Evolutionary conservation across 108 stramenopile species (phyloP).

Genomic region (Mediolabrus comicus): DNA sequence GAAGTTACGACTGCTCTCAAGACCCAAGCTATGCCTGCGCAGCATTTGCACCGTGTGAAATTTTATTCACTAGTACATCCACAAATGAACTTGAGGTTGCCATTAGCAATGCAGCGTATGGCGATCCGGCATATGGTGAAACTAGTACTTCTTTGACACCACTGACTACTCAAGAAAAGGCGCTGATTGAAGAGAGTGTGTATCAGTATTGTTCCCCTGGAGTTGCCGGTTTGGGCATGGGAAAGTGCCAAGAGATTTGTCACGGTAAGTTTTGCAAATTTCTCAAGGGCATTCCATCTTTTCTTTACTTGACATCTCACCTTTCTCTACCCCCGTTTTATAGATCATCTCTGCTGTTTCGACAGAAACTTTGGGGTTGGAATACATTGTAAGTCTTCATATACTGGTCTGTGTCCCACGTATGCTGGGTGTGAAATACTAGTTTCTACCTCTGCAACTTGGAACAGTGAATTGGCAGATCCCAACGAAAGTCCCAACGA

Average conservation of each 20-base stretch:
- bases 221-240: not conserved
- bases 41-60: not conserved
- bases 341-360: not conserved
- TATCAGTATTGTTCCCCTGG: not conserved
- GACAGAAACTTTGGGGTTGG: not conserved
- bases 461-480: not conserved
- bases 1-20: not conserved
- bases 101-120: too few species aligned
- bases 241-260: not conserved
- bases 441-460: not conserved
- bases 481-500: not conserved
- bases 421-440: not conserved
- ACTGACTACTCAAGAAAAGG: not conserved
- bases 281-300: not conserved
- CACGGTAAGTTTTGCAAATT: not conserved
- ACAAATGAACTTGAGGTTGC: not conserved
- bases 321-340: not conserved
- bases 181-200: not conserved
- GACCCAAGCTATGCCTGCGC: not conserved
- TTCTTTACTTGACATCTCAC: not conserved
- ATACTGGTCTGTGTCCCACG: not conserved
- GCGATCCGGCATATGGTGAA: too few species aligned
- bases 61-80: not conserved
- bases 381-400: not conserved
- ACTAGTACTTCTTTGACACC: not conserved